Base-by-base conservation (phyloP, 495 filamentous ascomycete species). In the Cryomyces minteri region DNA sequence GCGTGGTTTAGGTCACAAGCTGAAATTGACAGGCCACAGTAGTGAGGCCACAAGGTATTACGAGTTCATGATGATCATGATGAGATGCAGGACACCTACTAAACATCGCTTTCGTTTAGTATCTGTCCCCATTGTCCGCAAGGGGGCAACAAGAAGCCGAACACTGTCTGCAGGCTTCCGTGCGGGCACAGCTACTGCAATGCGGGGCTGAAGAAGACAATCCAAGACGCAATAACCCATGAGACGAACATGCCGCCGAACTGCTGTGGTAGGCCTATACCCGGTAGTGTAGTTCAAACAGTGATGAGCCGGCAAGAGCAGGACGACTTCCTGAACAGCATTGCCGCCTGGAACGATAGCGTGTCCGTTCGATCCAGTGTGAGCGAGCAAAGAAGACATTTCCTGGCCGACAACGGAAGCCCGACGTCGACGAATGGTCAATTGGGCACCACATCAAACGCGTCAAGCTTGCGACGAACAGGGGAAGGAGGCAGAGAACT, bases 221-320 rank as follows among this genome's bases (percentile, higher is more conserved):
- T 57, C 40, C 37, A 45, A 12, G 39, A 49, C 7, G 39, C 50
- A 11, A 63, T 58, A 5, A 54, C 51, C 2, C 66, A 73, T 48
- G 71, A 74, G 54, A 63, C 61, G 43, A 70, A 65, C 42, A 71
- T 74, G 64, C 72, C 73, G 5, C 72, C 74, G 0, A 58, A 67
- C 29, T 77, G 74, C 51, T 77, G 74, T 51, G 62, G 66, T n/a
- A 62, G 66, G 45, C 68, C 72, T 3, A 68, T 77, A 29, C 69
- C 74, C 8, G 58, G 58, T 33, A 32, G 58, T 5, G 60, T 69
- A 38, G 59, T 79, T 48, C 70, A 72, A 54, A 51, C 54, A 1
- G 54, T 75, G 29, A 60, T 74, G 18, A 63, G 57, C 10, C 59
- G 59, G 9, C 69, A 72, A 11, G 68, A 72, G 43, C 72, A 74